Conservation (phyloP, 2,329 filamentous ascomycete genomes). For the Monilinia polystroma region DNA sequence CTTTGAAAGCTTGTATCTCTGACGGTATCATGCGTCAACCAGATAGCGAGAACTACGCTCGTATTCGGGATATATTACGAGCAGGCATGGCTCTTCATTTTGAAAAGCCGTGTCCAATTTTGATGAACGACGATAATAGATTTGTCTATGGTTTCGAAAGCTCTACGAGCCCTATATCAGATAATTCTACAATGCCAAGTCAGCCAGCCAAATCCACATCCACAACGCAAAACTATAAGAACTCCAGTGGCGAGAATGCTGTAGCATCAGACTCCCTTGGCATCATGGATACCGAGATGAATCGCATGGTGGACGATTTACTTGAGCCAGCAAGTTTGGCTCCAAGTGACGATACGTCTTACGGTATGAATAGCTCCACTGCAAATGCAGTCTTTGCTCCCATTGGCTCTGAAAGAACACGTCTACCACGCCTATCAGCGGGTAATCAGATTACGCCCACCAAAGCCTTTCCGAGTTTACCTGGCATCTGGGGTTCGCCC, state of each 20-base stretch:
- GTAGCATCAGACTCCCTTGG: conserved; percentile 29
- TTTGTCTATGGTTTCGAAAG: conserved; percentile 47
- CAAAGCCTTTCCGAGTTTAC: conserved; percentile 40
- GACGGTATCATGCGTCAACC: conserved; percentile 54
- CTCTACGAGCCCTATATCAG: background rate
- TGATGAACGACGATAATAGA: conserved; percentile 45
- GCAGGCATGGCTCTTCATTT: conserved; percentile 60
- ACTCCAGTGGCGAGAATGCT: background rate
- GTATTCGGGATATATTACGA: conserved; percentile 61
- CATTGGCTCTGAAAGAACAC: conserved; percentile 38
- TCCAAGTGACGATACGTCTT: conserved; percentile 47
- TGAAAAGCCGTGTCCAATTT: conserved; percentile 43
- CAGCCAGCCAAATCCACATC: background rate
- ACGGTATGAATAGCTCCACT: conserved; percentile 54
- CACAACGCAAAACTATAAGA: background rate
- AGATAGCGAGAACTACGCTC: conserved; percentile 65
- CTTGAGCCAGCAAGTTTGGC: conserved; percentile 43
- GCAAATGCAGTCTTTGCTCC: conserved; percentile 52
- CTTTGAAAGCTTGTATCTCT: conserved; percentile 48
- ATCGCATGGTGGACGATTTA: conserved; percentile 58
- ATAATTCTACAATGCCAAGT: background rate
- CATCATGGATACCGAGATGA: conserved; percentile 50
- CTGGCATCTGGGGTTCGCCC: conserved; percentile 47
- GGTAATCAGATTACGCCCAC: conserved; percentile 38
- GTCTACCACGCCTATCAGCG: conserved; percentile 37